Conservation (phyloP, 1,139 yeast genomes). For the Magnusiomyces sp. region DNA sequence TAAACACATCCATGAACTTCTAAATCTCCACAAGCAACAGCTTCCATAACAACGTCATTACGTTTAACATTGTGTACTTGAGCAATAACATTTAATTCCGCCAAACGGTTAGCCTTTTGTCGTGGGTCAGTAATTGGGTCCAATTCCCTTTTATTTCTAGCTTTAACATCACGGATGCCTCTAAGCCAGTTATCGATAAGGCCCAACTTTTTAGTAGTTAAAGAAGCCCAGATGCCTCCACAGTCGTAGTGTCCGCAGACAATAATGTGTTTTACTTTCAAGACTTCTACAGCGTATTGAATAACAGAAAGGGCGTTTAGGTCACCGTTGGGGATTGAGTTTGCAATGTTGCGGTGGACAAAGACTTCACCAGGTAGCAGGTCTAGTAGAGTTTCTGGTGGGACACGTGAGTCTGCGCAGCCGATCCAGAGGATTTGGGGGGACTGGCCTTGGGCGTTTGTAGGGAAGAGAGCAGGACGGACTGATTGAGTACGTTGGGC, state of each 20-base stretch:
- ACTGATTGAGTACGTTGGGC: constrained; percentile 51
- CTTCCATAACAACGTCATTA: constrained; percentile 68
- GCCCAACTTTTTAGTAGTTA: constrained; percentile 59
- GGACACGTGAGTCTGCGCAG: constrained; percentile 88
- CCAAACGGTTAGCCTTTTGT: constrained; percentile 54
- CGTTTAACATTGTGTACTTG: constrained; percentile 50
- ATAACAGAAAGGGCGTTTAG: constrained; percentile 72
- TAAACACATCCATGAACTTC: constrained; percentile 86
- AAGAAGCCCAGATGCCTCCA: constrained; percentile 89
- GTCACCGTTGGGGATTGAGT: constrained; percentile 65
- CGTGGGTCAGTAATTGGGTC: constrained; percentile 33
- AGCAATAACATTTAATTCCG: constrained; percentile 69
- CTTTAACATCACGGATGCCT: constrained; percentile 63
- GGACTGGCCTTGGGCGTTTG: constrained; percentile 75
- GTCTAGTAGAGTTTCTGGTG: constrained; percentile 71
- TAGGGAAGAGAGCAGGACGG: constrained; percentile 56
- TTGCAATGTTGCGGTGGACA: constrained; percentile 90
- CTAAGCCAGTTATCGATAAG: constrained; percentile 72
- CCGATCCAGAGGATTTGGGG: constrained; percentile 97
- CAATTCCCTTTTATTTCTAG: constrained; percentile 40
- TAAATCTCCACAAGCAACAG: constrained; percentile 61
- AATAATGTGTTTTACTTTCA: constrained; percentile 73
- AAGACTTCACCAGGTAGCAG: constrained; percentile 84
- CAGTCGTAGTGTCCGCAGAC: constrained; percentile 98
- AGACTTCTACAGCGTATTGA: constrained; percentile 83